Evolutionary conservation across 345 rosid genomes (phyloP), one percentile per base, ranked within the genome.

Genomic region (Gossypium herbaceum): DNA sequence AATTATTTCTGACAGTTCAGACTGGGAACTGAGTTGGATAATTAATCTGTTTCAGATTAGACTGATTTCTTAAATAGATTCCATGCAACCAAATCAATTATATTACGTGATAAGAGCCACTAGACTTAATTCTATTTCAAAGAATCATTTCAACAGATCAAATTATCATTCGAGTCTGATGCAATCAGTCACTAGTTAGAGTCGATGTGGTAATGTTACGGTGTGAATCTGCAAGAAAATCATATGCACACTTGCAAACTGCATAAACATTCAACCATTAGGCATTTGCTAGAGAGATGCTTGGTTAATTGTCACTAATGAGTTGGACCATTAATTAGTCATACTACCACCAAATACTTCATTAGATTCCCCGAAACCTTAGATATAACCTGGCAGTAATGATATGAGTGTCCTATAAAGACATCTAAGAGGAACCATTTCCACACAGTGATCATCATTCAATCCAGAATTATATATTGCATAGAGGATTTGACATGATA

Each of bases 1-100:
- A 44, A 52, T 20, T 48, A 7, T 73, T 44, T 29, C 9, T 73
- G 39, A 68, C 20, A 58, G 59, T 73, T 64, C 68, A 73, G 62
- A 59, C 51, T 48, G 51, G 55, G 55, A 6, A 51, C 19, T 51
- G 55, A 51, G n/a, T 16, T 51, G 55, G 55, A 15, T 51, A 3
- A 50, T 50, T 50, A 13, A 50, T 12, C 56, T 60, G 20, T 3
- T 13, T 17, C 39, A 4, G 64, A 47, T 56, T 27, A 72, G 41
- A 19, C 10, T 1, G 20, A 62, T 39, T 16, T 19, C 17, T 19
- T 4, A 6, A 13, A 63, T 4, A 44, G 50, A 54, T 54, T 44
- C 58, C 11, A 10, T 10, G 4, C 19, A 4, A 62, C 55, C 15
- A 48, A 12, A 52, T 34, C 20, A 43, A 19, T 45, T 19, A 71